Base-by-base conservation (phyloP, 345 rosid species). In the Garcia nutans region DNA sequence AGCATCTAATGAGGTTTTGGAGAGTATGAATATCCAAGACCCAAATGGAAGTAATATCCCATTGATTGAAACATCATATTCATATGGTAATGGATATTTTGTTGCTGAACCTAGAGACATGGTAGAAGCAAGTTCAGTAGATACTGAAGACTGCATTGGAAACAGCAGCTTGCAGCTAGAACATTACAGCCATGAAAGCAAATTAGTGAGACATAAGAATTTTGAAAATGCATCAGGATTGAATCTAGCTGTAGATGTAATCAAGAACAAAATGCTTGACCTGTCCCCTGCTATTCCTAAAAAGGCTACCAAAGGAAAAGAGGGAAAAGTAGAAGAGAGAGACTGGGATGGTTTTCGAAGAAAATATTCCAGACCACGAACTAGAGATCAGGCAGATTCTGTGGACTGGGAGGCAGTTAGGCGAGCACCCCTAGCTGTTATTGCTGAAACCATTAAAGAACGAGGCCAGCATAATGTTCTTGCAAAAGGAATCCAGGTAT, bases 331-430 rank as follows among this genome's bases (percentile, higher is more conserved):
- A 49, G 8, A 64, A 20, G 19, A 31, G 12, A 19, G 44, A 22
- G 88, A 88, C 20, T 90, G 96, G 97, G 81, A 85, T 31, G 26
- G 16, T 33, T 12, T 88, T n/a, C 76, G 91, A 41, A 80, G 15
- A 70, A 52, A 6, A 10, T 85, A 83, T 76, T 76, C 85, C 5
- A 82, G 80, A 56, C 75, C 64, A 52, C 81, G 86, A 54, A 66
- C 50, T 11, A 8, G 16, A 0, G 82, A 85, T 20, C 81, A 78
- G 17, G 86, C 70, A 85, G 98, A 93, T 77, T 74, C 87, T 0
- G 86, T 87, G 26, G 85, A 91, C 44, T 93, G 94, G 94, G 87
- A 87, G 47, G 85, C 86, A 33, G 88, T 88, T 42, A 83, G 89
- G 44, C 17, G 73, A 65, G 86, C 88, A 24, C 68, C 82, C 0